Conservation (phyloP, 352 stramenopile genomes). For the Phytophthora nicotianae region DNA sequence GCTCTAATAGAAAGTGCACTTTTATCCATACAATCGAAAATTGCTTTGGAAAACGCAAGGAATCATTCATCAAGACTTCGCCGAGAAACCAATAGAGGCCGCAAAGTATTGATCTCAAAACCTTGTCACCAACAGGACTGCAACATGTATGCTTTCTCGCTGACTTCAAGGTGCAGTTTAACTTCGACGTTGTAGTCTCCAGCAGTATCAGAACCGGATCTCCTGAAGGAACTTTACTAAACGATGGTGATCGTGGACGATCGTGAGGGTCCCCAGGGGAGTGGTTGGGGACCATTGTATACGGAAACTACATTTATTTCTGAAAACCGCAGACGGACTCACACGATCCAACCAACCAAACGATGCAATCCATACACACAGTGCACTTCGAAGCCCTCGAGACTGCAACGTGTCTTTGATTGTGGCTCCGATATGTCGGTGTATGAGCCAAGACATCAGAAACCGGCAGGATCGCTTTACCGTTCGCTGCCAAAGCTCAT, state of each 20-base stretch:
- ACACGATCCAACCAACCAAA: slow-evolving; percentile 11
- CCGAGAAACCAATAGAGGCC: neutral
- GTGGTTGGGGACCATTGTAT: no score
- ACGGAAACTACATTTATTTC: slow-evolving; percentile 13
- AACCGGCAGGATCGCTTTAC: neutral
- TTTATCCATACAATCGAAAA: slow-evolving; percentile 5
- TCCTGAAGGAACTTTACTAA: slow-evolving; percentile 11
- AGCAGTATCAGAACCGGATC: slow-evolving; percentile 26
- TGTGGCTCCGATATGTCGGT: slow-evolving; percentile 5
- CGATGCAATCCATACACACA: slow-evolving; percentile 4
- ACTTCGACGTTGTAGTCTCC: slow-evolving; percentile 15
- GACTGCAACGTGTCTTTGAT: slow-evolving; percentile 23
- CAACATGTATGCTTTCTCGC: neutral
- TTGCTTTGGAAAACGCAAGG: neutral
- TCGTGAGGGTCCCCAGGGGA: slow-evolving; percentile 14
- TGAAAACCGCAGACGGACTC: slow-evolving; percentile 2
- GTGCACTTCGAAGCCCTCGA: neutral
- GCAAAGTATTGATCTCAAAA: neutral
- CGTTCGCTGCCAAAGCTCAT: slow-evolving; percentile 11
- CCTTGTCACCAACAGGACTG: neutral
- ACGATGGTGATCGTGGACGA: slow-evolving; percentile 7
- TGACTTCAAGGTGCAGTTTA: slow-evolving; percentile 21
- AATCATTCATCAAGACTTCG: neutral
- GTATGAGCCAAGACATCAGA: slow-evolving; percentile 4
- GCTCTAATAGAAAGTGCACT: slow-evolving; percentile 17